These are phyloP conservation scores for Boletus vinaceobasis DNA, from an alignment of 768 basidiomycete species.

Conservation along the genomic window DNA sequence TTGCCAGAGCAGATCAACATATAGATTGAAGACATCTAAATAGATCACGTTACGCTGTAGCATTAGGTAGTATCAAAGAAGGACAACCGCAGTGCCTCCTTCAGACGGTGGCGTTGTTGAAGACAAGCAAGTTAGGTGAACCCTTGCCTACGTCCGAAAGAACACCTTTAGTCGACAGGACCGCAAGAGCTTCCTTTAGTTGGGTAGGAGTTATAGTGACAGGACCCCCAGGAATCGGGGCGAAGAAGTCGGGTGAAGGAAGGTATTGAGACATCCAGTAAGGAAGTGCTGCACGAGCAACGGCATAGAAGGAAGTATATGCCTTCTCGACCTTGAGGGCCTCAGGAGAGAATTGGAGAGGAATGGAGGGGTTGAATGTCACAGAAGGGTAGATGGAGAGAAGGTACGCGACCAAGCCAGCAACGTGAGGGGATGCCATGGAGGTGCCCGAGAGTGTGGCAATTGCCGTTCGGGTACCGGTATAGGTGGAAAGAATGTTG, in stretches of 20 bases:
- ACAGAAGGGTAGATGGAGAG: slow-evolving; percentile 80
- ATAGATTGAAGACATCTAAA: not conserved
- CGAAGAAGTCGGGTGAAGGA: slow-evolving; percentile 48
- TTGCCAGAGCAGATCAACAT: slow-evolving; percentile 2
- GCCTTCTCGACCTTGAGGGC: slow-evolving; percentile 33
- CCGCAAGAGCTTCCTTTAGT: slow-evolving; percentile 72
- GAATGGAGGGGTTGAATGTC: slow-evolving; percentile 53
- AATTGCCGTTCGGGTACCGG: slow-evolving; percentile 53
- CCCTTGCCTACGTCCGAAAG: slow-evolving; percentile 46
- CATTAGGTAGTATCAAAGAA: slow-evolving; percentile 1
- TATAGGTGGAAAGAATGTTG: slow-evolving; percentile 90
- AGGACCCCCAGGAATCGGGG: slow-evolving; percentile 40
- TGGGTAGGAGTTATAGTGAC: slow-evolving; percentile 58
- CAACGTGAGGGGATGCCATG: slow-evolving; percentile 93
- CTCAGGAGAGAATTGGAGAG: slow-evolving; percentile 36
- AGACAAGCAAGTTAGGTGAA: slow-evolving; percentile 72
- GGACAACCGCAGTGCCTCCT: not conserved
- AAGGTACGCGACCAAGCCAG: slow-evolving; percentile 88
- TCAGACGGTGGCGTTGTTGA: slow-evolving; percentile 67
- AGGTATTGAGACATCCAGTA: slow-evolving; percentile 55
- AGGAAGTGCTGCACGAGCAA: slow-evolving; percentile 56
- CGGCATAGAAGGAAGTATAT: slow-evolving; percentile 48
- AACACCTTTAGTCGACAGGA: slow-evolving; percentile 50
- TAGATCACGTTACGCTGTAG: slow-evolving; percentile 1
- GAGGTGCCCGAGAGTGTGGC: slow-evolving; percentile 87